Evolutionary conservation across 148 eudicot species (phyloP).

Genomic region (Rhododendron mucronatum): DNA sequence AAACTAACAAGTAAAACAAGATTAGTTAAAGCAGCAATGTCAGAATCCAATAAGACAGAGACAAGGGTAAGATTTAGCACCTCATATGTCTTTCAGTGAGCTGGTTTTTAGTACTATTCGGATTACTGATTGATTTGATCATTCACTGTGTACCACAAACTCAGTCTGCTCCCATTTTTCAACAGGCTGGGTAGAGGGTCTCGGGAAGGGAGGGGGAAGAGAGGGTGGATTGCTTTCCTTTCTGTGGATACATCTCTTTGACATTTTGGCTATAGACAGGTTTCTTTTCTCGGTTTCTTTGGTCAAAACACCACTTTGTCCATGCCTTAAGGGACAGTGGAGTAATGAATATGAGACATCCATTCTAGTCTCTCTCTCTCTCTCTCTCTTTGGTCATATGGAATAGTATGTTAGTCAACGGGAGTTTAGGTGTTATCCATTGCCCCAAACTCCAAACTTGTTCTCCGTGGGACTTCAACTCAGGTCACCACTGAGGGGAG

Average conservation of each 20-base stretch:
- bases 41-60: neutral
- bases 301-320: neutral
- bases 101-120: neutral
- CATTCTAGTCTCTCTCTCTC: too few species aligned
- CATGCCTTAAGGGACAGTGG: neutral
- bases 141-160: neutral
- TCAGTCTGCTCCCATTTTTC: neutral
- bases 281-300: neutral
- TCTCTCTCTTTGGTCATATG: too few species aligned
- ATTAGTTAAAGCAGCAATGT: neutral
- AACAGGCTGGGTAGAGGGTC: neutral
- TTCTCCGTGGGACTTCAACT: too few species aligned
- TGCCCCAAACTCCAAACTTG: too few species aligned
- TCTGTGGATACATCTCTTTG: neutral
- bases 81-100: slow-evolving; percentile 14
- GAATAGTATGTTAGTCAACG: too few species aligned
- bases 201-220: neutral
- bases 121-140: neutral
- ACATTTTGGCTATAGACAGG: neutral
- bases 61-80: neutral
- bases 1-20: neutral
- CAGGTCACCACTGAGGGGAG: rapidly evolving
- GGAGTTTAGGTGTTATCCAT: too few species aligned
- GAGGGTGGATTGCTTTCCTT: neutral
- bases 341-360: neutral